Conservation (phyloP, 192 early-diverging fungal species). For the Anaeromyces robustus region DNA sequence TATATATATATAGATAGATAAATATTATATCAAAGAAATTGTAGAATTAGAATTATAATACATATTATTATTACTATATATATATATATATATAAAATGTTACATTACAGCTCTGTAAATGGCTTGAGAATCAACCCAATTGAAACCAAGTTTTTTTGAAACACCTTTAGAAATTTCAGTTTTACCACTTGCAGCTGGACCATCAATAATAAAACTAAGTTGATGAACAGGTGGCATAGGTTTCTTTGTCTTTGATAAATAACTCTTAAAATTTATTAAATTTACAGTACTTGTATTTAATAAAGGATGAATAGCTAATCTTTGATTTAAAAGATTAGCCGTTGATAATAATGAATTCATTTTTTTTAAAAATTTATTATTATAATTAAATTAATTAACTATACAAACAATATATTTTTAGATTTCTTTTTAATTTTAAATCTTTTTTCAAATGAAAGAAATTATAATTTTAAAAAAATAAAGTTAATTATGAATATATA, state of each 20-base stretch:
- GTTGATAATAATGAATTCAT: neutral
- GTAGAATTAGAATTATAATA: no score
- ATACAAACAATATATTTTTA: no score
- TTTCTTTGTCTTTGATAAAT: neutral
- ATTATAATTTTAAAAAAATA: no score
- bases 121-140: neutral
- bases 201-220: neutral
- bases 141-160: neutral
- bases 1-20: no score
- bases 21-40: no score
- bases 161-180: neutral
- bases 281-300: neutral
- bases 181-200: neutral
- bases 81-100: no score
- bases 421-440: no score
- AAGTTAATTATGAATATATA: no score
- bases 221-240: neutral
- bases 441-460: no score
- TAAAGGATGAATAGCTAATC: neutral
- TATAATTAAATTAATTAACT: no score
- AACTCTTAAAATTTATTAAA: neutral
- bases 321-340: neutral
- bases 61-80: no score
- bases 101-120: neutral
- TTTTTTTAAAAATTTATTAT: no score